Base-by-base conservation (phyloP, 257 asterid genomes). In the Petunia axillaris region DNA sequence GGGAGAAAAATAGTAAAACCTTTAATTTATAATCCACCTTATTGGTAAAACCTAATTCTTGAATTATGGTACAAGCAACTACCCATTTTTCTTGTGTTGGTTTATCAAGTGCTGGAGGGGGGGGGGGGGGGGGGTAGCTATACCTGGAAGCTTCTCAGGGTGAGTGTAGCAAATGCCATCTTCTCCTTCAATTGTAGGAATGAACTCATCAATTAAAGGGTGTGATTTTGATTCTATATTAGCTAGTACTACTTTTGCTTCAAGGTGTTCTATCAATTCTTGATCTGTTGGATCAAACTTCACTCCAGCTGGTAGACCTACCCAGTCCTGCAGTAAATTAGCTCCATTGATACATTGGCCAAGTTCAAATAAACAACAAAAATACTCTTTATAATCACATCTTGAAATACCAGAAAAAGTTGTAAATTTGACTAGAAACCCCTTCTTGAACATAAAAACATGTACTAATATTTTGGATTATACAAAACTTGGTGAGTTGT, bases 241-340 rank as follows among this genome's bases (percentile, higher is more conserved):
- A n/a, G 91, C 93, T 80, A 89, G 89, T 25, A 25, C 25, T 0
- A 94, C 98, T 81, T 96, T 91, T 0, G 98, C 99, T 83, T 96
- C 99, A 2, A 96, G 97, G 86, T 96, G 99, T 37, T 96, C 98
- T 53, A 94, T 96, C 86, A 96, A 84, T 86, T 96, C 98, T 78
- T 96, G 99, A 82, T 96, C 99, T 40, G 99, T 96, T 79, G 99
- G 99, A 76, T 96, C 99, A 76, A 96, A 96, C 80, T 96, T 96
- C 82, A 96, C 99, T 43, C 99, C 99, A 54, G 99, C 99, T 64
- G 99, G 99, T 79, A 96, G 84, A 16, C 99, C 98, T 57, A 94
- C 97, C 98, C 98, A 93, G 78, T 94, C 98, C 98, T 94, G 85
- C 86, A 64, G 6, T 52, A 3, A 48, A 25, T 25, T 25, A n/a